phyloP scores from a whole-genome alignment of 2,329 filamentous ascomycete genomes.

The Pseudocercospora fuligena region DNA sequence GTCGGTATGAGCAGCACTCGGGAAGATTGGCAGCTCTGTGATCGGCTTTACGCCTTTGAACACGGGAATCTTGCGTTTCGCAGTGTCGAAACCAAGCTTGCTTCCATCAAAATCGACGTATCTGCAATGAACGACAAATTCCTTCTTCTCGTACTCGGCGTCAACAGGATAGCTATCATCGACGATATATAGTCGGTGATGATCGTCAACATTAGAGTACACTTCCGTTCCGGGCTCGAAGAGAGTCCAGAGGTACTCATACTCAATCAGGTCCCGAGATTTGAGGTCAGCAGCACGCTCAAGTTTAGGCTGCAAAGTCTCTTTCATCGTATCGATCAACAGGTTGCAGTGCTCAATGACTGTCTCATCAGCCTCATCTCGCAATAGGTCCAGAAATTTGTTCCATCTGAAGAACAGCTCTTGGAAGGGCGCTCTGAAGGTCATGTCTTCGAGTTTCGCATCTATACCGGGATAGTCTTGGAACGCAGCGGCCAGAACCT shows the following conservation, averaged over 20 bases:
- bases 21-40: conserved; percentile 29
- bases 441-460: conserved; percentile 30
- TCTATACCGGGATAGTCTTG: conserved; percentile 2
- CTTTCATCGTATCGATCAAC: conserved; percentile 7
- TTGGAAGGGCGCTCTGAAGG: conserved; percentile 42
- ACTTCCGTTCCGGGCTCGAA: conserved; percentile 13
- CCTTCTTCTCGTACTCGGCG: conserved; percentile 25
- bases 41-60: conserved; percentile 32
- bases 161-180: conserved; percentile 3
- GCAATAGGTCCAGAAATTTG: conserved; percentile 13
- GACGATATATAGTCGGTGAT: conserved; percentile 10
- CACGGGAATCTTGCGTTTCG: conserved; percentile 18
- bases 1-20: conserved; percentile 25
- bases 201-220: not conserved
- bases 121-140: conserved; percentile 22
- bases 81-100: conserved; percentile 29
- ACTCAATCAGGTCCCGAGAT: conserved; percentile 14
- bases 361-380: conserved; percentile 31
- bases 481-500: conserved; percentile 6
- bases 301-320: conserved; percentile 26
- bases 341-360: conserved; percentile 7
- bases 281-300: conserved; percentile 30
- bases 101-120: conserved; percentile 39
- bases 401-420: conserved; percentile 45
- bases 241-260: conserved; percentile 28